phyloP scores from a whole-genome alignment of 768 basidiomycete species.

The Suillus variegatus region DNA sequence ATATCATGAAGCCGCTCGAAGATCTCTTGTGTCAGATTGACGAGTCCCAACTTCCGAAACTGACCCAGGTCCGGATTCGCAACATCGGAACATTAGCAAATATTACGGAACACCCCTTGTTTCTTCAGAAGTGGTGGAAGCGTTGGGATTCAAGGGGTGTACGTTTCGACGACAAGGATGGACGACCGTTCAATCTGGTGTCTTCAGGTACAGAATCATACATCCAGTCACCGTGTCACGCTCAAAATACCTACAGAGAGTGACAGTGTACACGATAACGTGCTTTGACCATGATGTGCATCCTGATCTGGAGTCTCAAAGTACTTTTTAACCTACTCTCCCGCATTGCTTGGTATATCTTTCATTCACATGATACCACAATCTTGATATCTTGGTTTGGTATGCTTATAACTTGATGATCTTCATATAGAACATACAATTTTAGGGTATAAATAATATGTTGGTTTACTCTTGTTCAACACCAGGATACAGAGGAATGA shows the following conservation, averaged over 20 bases:
- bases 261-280: background rate
- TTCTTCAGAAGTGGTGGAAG: constrained; percentile 30
- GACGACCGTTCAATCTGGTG: constrained; percentile 21
- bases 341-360: background rate
- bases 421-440: background rate
- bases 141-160: constrained; percentile 30
- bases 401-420: background rate
- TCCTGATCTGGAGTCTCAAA: background rate
- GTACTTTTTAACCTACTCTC: background rate
- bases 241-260: constrained; percentile 1
- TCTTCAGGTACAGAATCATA: background rate
- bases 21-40: constrained; percentile 40
- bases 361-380: background rate
- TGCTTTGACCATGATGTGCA: background rate
- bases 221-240: background rate
- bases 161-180: constrained; percentile 35
- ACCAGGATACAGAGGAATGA: background rate
- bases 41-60: constrained; percentile 32
- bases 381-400: background rate
- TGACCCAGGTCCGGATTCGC: constrained; percentile 41
- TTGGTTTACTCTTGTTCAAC: background rate
- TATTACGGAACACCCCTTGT: constrained; percentile 27
- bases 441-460: background rate
- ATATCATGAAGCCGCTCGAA: constrained; percentile 44
- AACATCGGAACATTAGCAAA: constrained; percentile 41